Base-by-base conservation (phyloP, 768 basidiomycete species). In the Trametes elegans region DNA sequence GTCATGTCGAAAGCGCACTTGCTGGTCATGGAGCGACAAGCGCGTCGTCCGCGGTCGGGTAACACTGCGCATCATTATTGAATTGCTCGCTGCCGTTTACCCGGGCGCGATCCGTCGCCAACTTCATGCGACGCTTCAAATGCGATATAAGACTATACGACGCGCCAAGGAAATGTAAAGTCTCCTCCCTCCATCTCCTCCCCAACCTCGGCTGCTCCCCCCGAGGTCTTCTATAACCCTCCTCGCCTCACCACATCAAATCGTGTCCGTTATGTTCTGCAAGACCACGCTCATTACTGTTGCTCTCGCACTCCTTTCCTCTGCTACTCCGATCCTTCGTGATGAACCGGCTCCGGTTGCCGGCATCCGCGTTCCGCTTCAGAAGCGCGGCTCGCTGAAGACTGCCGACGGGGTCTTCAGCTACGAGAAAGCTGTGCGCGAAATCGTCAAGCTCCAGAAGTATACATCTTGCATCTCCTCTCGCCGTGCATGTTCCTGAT, bases 181-280 rank as follows among this genome's bases (percentile, higher is more conserved):
- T n/a, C n/a, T n/a, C n/a, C n/a, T n/a, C n/a, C n/a, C n/a, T n/a
- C n/a, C n/a, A n/a, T n/a, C n/a, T n/a, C n/a, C n/a, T n/a, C n/a
- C n/a, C n/a, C n/a, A n/a, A n/a, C n/a, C n/a, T n/a, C n/a, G n/a
- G n/a, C n/a, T n/a, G n/a, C 35, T n/a, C 18, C 14, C 10, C n/a
- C 10, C 35, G 18, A 9, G 10, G 10, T 36, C 35, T 16, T 36
- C 35, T 7, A 36, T n/a, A 36, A 7, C 31, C 10, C 5, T 36
- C 35, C 35, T 36, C n/a, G 10, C 35, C 35, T n/a, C 7, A 21
- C 21, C 24, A 8, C 39, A 40, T 18, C 21, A 40, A 16, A 18
- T 18, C 24, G 26, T 21, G n/a, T 34, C 38, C 21, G 53, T 34
- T 24, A 64, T 64, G 62, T 64, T 64, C 45, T 56, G 43, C 57